phyloP scores from a whole-genome alignment of 495 filamentous ascomycete species.

The Penicillium salamii region DNA sequence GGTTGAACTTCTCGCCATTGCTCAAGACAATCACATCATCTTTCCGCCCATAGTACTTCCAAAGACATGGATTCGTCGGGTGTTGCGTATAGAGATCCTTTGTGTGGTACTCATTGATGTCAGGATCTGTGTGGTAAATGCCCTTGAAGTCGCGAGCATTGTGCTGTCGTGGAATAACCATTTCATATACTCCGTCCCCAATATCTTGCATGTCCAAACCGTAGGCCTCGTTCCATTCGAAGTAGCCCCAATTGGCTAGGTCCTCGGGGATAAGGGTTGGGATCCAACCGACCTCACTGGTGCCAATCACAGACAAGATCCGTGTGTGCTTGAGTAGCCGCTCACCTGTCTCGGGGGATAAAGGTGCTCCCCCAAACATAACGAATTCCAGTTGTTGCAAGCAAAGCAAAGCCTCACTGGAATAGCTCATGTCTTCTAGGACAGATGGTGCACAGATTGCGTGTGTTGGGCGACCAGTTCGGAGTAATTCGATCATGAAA shows the following conservation, averaged over 20 bases:
- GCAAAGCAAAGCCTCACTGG: conserved; percentile 12
- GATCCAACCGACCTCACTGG: conserved; percentile 19
- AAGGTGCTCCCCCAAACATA: conserved; percentile 23
- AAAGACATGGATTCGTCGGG: conserved; percentile 25
- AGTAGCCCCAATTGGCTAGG: conserved; percentile 46
- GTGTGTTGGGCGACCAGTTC: conserved; percentile 10
- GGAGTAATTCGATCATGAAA: conserved; percentile 17
- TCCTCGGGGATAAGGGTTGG: conserved; percentile 32
- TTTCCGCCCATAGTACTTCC: conserved; percentile 30
- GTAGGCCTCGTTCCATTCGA: conserved; percentile 46
- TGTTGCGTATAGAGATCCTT: conserved; percentile 54
- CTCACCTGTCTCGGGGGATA: conserved; percentile 14
- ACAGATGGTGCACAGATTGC: conserved; percentile 23
- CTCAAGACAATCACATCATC: conserved; percentile 45
- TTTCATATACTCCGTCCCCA: conserved; percentile 46
- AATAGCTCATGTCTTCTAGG: conserved; percentile 28
- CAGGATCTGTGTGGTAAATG: conserved; percentile 56
- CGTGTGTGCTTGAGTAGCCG: conserved; percentile 13
- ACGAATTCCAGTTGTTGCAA: conserved; percentile 13
- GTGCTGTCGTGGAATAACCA: conserved; percentile 19
- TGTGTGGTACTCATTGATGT: conserved; percentile 50
- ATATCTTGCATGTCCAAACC: conserved; percentile 41
- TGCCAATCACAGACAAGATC: conserved; percentile 14
- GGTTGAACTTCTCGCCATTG: conserved; percentile 46
- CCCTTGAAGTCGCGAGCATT: conserved; percentile 32